Conservation (phyloP, 2,329 filamentous ascomycete species). For the Leptographium procerum region DNA sequence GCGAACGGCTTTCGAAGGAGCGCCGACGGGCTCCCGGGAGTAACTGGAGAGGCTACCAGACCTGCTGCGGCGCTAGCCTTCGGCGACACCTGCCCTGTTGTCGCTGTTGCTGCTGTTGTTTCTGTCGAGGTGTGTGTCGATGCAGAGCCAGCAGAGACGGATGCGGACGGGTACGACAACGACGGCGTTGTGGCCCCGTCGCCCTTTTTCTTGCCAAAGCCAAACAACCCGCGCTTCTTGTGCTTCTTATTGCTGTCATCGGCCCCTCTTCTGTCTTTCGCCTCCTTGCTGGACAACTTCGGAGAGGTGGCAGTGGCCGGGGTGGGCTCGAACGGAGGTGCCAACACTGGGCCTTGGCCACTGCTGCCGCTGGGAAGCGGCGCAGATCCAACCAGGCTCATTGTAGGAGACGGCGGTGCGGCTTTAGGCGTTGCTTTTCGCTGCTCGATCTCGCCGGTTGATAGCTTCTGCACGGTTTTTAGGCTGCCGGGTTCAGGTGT, state of each 20-base stretch:
- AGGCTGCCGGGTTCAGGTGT: neutral
- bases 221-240: conserved; percentile 21
- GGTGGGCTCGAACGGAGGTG: conserved; percentile 11
- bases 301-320: neutral
- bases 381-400: conserved; percentile 11
- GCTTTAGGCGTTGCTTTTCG: neutral
- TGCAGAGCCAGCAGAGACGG: conserved; percentile 4
- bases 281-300: neutral
- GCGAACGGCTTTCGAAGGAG: conserved; percentile 24
- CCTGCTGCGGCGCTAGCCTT: conserved; percentile 20
- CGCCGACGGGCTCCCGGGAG: conserved; percentile 3
- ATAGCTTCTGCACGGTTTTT: neutral
- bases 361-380: conserved; percentile 5
- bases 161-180: conserved; percentile 14
- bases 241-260: conserved; percentile 22
- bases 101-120: neutral
- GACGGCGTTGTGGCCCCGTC: conserved; percentile 15
- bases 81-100: neutral
- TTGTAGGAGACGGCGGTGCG: neutral
- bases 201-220: conserved; percentile 28
- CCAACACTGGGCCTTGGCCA: conserved; percentile 8
- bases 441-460: neutral
- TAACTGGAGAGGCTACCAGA: neutral
- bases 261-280: neutral
- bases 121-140: neutral